Percentiles rank a stretch among this genome's conserved stretches.
Conservation (phyloP, 495 filamentous ascomycete genomes). For the Podospora australis region DNA sequence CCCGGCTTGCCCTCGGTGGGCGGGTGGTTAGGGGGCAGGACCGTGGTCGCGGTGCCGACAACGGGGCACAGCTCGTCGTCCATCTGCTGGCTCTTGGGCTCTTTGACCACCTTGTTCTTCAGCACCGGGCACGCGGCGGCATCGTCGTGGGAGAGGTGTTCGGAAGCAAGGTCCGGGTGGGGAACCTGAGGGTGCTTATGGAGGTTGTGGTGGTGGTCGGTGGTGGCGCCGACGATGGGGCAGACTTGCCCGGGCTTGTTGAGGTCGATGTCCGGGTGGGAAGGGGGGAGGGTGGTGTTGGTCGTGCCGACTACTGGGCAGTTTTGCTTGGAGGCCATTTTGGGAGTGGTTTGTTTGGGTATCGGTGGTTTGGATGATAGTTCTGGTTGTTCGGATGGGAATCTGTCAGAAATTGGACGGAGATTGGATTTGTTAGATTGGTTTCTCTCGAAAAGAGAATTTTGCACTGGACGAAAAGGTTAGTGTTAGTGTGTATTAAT, state of each 20-base stretch:
- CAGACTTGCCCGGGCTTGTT: constrained; percentile 4
- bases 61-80: constrained; percentile 44
- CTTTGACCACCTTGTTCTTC: constrained; percentile 30
- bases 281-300: constrained; percentile 9
- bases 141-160: constrained; percentile 25
- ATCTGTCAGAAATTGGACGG: too few species aligned
- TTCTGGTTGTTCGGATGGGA: background rate
- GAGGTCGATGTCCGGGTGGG: constrained; percentile 4
- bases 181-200: constrained; percentile 38
- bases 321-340: constrained; percentile 16
- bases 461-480: too few species aligned
- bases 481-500: too few species aligned
- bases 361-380: background rate
- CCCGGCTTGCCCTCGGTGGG: constrained; percentile 33
- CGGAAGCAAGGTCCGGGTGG: constrained; percentile 15
- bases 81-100: constrained; percentile 38
- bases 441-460: too few species aligned
- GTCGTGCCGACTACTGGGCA: constrained; percentile 40
- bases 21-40: constrained; percentile 42
- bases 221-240: constrained; percentile 38
- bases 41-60: constrained; percentile 39
- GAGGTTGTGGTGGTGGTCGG: constrained; percentile 39
- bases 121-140: constrained; percentile 41
- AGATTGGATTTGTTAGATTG: too few species aligned
- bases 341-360: background rate